phyloP scores from a whole-genome alignment of 176 grass and related monocot species.

The Paspalum vaginatum region DNA sequence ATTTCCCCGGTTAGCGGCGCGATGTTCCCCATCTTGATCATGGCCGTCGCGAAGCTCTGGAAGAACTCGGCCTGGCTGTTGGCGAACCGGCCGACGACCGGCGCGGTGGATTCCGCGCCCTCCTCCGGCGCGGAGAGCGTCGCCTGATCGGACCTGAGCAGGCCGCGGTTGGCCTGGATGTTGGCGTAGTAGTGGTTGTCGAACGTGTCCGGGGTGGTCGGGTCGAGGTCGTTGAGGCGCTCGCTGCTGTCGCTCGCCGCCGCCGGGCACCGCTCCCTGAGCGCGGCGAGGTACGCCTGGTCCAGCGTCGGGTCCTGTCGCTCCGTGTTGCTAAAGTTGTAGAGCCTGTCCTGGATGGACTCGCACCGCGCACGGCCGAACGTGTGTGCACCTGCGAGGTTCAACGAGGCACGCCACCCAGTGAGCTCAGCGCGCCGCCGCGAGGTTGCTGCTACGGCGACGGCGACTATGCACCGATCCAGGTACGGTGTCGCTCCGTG shows the following conservation, averaged over 20 bases:
- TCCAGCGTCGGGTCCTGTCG: conserved; percentile 68
- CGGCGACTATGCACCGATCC: neutral
- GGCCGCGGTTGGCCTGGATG: conserved; percentile 49
- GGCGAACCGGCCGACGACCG: conserved; percentile 53
- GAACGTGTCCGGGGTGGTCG: conserved; percentile 56
- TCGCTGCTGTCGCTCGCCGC: neutral
- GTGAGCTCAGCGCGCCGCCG: neutral
- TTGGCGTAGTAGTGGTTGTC: conserved; percentile 73
- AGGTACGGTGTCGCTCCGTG: neutral
- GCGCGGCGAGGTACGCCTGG: conserved; percentile 33
- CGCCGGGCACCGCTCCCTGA: conserved; percentile 53
- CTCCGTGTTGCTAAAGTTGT: conserved; percentile 50
- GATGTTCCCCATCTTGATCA: conserved; percentile 93
- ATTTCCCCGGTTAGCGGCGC: conserved; percentile 46
- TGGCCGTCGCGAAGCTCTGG: conserved; percentile 55
- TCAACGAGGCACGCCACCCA: neutral
- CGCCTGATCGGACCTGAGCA: conserved; percentile 73
- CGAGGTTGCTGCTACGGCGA: neutral
- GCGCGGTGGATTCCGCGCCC: conserved; percentile 41
- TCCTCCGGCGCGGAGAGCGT: conserved; percentile 50
- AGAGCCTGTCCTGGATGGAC: conserved; percentile 53
- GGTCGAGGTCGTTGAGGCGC: conserved; percentile 64
- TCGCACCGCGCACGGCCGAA: conserved; percentile 68
- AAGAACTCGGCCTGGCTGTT: conserved; percentile 63
- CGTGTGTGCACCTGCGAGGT: conserved; percentile 72